phyloP scores from a whole-genome alignment of 306 rosid species.

The Lathyrus aphaca region DNA sequence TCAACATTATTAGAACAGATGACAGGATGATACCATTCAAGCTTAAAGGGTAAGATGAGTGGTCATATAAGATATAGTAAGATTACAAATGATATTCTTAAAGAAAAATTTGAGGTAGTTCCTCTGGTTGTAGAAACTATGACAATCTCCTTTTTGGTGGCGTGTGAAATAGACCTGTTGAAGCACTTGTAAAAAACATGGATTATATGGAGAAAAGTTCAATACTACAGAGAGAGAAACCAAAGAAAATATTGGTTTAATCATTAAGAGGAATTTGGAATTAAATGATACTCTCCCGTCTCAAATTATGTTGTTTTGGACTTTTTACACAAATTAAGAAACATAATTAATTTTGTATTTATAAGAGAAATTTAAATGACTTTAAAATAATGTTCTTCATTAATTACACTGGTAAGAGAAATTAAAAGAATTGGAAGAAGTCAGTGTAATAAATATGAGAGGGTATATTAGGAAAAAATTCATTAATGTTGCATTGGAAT shows the following conservation, averaged over 20 bases:
- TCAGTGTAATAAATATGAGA: no score
- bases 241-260: neutral
- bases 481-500: no score
- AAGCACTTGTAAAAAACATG: neutral
- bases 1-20: constrained; percentile 38
- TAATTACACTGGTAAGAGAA: no score
- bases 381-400: no score
- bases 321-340: no score
- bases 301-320: no score
- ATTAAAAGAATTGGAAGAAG: no score
- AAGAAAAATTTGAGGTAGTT: neutral
- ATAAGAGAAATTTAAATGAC: no score
- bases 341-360: no score
- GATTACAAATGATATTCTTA: neutral
- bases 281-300: no score
- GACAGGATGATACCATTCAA: constrained; percentile 14
- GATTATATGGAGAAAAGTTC: neutral
- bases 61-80: neutral
- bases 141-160: neutral
- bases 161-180: neutral
- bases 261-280: no score
- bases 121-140: neutral
- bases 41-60: neutral
- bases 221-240: neutral
- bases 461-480: no score